Evolutionary conservation across 2,329 filamentous ascomycete species (phyloP).

Genomic region (Trichoderma sp.): DNA sequence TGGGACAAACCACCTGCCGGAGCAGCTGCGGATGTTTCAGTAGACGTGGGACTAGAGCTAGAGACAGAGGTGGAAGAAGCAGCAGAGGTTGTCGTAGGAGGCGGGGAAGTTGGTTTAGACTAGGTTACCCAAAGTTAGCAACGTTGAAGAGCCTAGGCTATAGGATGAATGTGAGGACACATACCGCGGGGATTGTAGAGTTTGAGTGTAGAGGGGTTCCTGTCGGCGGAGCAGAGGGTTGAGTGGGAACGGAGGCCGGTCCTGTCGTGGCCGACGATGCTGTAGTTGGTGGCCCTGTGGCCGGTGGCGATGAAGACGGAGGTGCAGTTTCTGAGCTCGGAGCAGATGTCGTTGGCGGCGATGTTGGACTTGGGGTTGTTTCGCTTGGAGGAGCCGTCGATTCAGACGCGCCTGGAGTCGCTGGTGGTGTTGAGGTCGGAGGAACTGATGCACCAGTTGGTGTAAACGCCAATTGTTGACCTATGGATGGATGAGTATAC

Average conservation of each 20-base stretch:
- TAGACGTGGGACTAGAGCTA: conserved; percentile 11
- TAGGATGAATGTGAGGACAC: neutral
- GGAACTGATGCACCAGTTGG: neutral
- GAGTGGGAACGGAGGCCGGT: conserved; percentile 1
- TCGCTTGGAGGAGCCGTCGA: neutral
- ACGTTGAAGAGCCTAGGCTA: neutral
- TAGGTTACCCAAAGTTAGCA: neutral
- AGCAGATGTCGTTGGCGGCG: neutral
- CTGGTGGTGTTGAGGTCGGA: neutral
- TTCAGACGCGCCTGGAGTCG: neutral
- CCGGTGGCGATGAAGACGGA: neutral
- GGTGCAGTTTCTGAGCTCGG: neutral
- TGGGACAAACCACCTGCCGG: conserved; percentile 34
- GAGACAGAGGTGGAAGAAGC: neutral
- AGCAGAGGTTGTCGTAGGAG: neutral
- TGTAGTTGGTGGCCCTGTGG: neutral
- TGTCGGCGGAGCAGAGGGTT: conserved; percentile 14
- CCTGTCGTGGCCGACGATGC: neutral
- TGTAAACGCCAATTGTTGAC: conserved; percentile 11
- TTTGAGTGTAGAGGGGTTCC: conserved; percentile 14
- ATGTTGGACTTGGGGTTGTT: neutral
- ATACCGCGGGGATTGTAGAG: conserved; percentile 5
- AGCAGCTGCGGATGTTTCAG: conserved; percentile 19
- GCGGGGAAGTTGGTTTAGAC: neutral
- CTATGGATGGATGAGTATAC: conserved; percentile 4